Evolutionary conservation across 768 basidiomycete species (phyloP).

Genomic region (Lenzites betulinus): DNA sequence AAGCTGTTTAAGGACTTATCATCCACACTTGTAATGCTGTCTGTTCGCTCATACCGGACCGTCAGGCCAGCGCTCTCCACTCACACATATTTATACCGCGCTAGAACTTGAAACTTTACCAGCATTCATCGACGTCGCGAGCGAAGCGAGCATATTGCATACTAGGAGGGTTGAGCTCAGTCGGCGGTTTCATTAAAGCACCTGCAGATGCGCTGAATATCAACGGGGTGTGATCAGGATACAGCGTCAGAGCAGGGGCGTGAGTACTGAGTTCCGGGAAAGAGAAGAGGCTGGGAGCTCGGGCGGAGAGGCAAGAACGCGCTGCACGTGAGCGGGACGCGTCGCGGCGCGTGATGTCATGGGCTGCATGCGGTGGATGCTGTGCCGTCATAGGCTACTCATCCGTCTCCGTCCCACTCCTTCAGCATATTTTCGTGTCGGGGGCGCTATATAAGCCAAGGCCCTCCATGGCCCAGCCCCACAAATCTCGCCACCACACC

Average conservation of each 20-base stretch:
- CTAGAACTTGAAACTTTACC: too few species aligned
- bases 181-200: too few species aligned
- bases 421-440: too few species aligned
- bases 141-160: too few species aligned
- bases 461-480: neutral
- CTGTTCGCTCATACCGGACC: neutral
- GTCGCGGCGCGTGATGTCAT: slow-evolving; percentile 25
- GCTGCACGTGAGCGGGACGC: slow-evolving; percentile 15
- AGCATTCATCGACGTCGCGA: too few species aligned
- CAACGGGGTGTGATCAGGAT: too few species aligned
- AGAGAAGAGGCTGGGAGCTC: too few species aligned
- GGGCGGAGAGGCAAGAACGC: neutral
- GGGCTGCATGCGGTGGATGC: neutral
- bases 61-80: neutral
- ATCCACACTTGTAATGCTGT: neutral
- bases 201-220: too few species aligned
- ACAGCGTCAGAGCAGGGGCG: too few species aligned
- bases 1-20: neutral
- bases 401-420: too few species aligned
- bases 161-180: too few species aligned
- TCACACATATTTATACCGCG: neutral
- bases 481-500: neutral
- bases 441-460: slow-evolving; percentile 10
- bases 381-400: slow-evolving; percentile 20
- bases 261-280: too few species aligned